Evolutionary conservation across 805 yeast species (phyloP).

Genomic region (Dipodascus albidus): DNA sequence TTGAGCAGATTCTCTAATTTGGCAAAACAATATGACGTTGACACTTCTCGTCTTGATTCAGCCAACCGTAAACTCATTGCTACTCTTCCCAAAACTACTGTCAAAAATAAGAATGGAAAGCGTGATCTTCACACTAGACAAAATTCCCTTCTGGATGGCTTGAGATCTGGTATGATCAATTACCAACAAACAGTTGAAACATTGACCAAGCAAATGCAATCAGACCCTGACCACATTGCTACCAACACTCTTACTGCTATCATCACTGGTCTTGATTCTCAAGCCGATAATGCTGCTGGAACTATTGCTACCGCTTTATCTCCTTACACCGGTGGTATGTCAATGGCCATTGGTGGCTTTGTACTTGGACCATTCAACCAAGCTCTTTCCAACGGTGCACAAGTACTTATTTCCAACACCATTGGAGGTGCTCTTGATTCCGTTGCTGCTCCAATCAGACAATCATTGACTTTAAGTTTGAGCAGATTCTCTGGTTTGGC

Average conservation of each 20-base stretch:
- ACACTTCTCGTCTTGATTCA: constrained; percentile 5
- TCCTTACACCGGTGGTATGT: constrained; percentile 11
- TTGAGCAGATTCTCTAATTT: constrained; percentile 3
- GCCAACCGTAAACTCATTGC: neutral
- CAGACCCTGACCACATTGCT: constrained; percentile 6
- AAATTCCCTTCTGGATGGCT: neutral
- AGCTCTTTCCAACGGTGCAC: constrained; percentile 16
- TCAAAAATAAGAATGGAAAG: too few species aligned
- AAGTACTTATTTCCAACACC: constrained; percentile 14
- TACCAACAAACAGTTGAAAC: constrained; percentile 5
- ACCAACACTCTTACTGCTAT: constrained; percentile 11
- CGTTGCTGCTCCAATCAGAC: constrained; percentile 7
- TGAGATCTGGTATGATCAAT: constrained; percentile 2
- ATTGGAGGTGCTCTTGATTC: constrained; percentile 10
- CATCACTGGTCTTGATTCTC: constrained; percentile 16
- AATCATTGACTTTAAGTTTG: constrained; percentile 5
- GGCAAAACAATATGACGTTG: constrained; percentile 6
- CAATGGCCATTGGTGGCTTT: constrained; percentile 6
- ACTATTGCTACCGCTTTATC: constrained; percentile 6
- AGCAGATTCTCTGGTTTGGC: constrained; percentile 5
- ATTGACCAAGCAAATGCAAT: neutral
- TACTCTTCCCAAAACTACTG: neutral
- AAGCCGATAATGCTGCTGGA: constrained; percentile 14
- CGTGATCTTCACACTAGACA: neutral
- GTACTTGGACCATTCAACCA: constrained; percentile 15